phyloP scores from a whole-genome alignment of 2,329 filamentous ascomycete genomes.

The Fusarium beomiforme region DNA sequence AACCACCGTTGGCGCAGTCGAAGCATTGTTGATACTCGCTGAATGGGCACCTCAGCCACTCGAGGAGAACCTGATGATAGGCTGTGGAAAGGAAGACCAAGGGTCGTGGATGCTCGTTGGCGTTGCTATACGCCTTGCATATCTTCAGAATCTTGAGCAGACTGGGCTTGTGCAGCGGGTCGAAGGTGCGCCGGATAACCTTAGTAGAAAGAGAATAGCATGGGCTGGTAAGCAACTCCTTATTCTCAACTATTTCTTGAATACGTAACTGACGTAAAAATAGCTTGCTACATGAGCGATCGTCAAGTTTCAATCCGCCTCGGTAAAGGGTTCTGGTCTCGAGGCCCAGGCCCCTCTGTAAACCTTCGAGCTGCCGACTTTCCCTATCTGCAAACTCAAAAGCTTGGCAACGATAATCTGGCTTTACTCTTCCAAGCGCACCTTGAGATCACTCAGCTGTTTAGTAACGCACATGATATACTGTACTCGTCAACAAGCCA shows the following conservation, averaged over 20 bases:
- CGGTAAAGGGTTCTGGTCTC: slow-evolving; percentile 78
- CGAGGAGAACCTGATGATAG: slow-evolving; percentile 69
- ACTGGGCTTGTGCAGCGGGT: slow-evolving; percentile 72
- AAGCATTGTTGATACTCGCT: slow-evolving; percentile 74
- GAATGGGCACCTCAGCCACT: slow-evolving; percentile 78
- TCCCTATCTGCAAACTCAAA: slow-evolving; percentile 69
- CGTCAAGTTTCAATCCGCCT: slow-evolving; percentile 76
- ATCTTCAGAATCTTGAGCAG: slow-evolving; percentile 75
- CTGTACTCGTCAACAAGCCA: slow-evolving; percentile 77
- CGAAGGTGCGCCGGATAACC: slow-evolving; percentile 66
- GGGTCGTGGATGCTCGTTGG: slow-evolving; percentile 83
- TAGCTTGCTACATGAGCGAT: slow-evolving; percentile 72
- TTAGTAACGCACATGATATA: slow-evolving; percentile 78
- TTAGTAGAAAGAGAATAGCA: slow-evolving; percentile 71
- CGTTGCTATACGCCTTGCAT: slow-evolving; percentile 73
- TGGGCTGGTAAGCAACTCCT: slow-evolving; percentile 63
- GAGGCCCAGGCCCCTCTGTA: slow-evolving; percentile 74
- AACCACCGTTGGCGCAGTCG: slow-evolving; percentile 75
- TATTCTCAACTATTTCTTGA: rapidly evolving
- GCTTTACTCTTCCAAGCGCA: slow-evolving; percentile 76
- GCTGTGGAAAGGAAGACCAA: slow-evolving; percentile 77
- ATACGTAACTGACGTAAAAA: not conserved
- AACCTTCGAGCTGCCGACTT: slow-evolving; percentile 73
- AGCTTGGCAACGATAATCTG: slow-evolving; percentile 71
- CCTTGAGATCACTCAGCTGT: slow-evolving; percentile 76